Percentiles rank a stretch among this genome's conserved stretches.
These are phyloP conservation scores for Pythium insidiosum DNA, from an alignment of 352 stramenopile species.

Conservation along the genomic window DNA sequence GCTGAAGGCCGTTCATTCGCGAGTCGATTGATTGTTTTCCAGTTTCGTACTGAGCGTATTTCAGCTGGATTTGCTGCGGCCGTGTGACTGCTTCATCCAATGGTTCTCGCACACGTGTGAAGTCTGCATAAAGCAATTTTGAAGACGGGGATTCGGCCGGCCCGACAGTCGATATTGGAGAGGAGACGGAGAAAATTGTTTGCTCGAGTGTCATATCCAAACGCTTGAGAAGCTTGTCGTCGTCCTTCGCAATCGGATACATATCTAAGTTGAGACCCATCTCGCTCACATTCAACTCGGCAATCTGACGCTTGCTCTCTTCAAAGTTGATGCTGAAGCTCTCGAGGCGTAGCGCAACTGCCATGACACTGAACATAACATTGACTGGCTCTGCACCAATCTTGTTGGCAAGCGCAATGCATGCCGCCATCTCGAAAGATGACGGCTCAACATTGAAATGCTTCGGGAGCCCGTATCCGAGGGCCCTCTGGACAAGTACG, in stretches of 20 bases:
- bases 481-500: constrained; percentile 16
- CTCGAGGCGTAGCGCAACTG: constrained; percentile 15
- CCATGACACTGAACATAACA: constrained; percentile 21
- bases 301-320: constrained; percentile 10
- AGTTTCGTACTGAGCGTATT: constrained; percentile 15
- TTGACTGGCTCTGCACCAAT: constrained; percentile 14
- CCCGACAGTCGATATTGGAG: constrained; percentile 13
- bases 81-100: constrained; percentile 4
- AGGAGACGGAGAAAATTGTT: constrained; percentile 15
- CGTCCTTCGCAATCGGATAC: constrained; percentile 8
- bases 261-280: constrained; percentile 15
- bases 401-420: constrained; percentile 13
- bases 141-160: constrained; percentile 16
- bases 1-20: constrained; percentile 12
- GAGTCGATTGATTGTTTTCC: constrained; percentile 15
- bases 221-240: constrained; percentile 8
- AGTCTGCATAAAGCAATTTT: constrained; percentile 21
- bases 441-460: constrained; percentile 15
- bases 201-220: constrained; percentile 20
- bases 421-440: constrained; percentile 9
- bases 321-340: constrained; percentile 14
- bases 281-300: constrained; percentile 16
- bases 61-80: constrained; percentile 14
- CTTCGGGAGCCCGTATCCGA: constrained; percentile 14
- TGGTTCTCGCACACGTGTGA: constrained; percentile 4